Conservation (phyloP, 176 grass and related monocot species). For the Hordeum marinum region DNA sequence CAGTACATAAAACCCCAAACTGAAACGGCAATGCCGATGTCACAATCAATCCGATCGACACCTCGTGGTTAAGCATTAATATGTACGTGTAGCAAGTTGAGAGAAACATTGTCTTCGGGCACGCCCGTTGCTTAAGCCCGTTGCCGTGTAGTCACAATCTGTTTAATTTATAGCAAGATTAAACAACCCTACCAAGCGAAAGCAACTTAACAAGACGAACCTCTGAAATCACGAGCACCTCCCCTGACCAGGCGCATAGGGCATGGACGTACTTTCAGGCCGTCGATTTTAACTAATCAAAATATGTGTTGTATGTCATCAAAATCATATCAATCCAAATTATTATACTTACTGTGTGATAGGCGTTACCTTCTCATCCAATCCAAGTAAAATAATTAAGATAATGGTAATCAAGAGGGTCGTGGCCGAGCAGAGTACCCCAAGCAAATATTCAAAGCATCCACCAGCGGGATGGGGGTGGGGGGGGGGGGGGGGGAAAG, state of each 20-base stretch:
- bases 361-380: no score
- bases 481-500: background rate
- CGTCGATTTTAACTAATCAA: no score
- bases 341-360: no score
- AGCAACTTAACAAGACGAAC: no score
- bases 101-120: background rate
- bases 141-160: no score
- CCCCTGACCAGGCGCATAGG: no score
- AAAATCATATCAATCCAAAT: no score
- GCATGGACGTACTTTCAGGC: no score
- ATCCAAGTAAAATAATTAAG: background rate
- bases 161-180: background rate
- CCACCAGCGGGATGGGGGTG: background rate
- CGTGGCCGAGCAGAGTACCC: background rate
- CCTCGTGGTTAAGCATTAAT: background rate
- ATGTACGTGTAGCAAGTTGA: background rate
- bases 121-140: background rate
- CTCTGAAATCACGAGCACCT: no score
- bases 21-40: background rate
- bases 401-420: background rate
- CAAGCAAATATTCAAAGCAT: background rate
- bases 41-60: background rate
- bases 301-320: no score
- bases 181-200: no score
- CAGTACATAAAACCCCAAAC: background rate